Evolutionary conservation across 2,329 filamentous ascomycete species (phyloP).

Genomic region (Microsporum ferrugineum): DNA sequence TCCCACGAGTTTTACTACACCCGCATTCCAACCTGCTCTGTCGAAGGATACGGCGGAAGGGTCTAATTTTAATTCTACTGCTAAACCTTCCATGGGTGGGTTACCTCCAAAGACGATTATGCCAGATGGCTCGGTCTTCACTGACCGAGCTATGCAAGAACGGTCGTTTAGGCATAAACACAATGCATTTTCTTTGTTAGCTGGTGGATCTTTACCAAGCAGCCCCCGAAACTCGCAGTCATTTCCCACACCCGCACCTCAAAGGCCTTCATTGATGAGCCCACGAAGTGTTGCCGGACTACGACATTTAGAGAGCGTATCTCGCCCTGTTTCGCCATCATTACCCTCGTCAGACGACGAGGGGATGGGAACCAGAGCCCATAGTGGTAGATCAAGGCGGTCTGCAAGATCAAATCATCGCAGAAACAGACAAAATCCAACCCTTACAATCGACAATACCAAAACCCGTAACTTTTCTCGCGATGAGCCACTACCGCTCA

Average conservation of each 20-base stretch:
- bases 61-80: not conserved
- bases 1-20: not conserved
- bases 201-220: not conserved
- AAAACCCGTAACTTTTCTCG: not conserved
- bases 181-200: not conserved
- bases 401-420: not conserved
- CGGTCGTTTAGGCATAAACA: not conserved
- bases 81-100: not conserved
- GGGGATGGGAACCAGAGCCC: constrained; percentile 16
- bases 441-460: not conserved
- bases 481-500: not conserved
- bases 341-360: constrained; percentile 34
- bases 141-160: not conserved
- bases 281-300: constrained; percentile 4
- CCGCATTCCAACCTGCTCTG: not conserved
- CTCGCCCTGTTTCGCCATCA: constrained; percentile 23
- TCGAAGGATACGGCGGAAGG: not conserved
- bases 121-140: not conserved
- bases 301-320: constrained; percentile 1
- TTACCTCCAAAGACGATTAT: not conserved
- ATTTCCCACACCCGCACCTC: not conserved
- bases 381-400: constrained; percentile 1
- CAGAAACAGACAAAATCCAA: not conserved
- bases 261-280: constrained; percentile 2
- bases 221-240: constrained; percentile 2